Conservation (phyloP, 1,284 basidiomycete genomes). For the Jaminaea rosea region DNA sequence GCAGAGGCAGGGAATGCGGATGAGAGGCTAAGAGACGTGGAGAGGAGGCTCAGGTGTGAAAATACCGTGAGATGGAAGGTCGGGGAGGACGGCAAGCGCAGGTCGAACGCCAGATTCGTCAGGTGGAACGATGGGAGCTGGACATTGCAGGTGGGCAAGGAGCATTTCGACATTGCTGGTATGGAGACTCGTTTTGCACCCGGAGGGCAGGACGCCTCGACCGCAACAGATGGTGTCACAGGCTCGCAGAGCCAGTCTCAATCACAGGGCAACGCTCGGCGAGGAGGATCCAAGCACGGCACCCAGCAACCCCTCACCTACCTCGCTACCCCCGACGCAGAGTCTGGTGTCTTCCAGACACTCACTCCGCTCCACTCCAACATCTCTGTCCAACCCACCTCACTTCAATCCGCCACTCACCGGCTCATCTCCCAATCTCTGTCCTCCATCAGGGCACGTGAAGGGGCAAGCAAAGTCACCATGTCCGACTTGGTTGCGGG, state of each 20-base stretch:
- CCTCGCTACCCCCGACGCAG: not conserved
- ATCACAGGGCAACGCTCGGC: too few species aligned
- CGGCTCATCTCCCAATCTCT: not conserved
- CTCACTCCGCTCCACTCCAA: not conserved
- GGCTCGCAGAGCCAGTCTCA: not conserved
- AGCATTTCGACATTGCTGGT: not conserved
- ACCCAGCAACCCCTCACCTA: not conserved
- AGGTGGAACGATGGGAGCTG: not conserved
- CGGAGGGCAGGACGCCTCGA: not conserved
- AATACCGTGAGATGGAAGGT: not conserved
- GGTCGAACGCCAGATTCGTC: not conserved
- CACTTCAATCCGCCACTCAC: not conserved
- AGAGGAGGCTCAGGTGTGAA: not conserved
- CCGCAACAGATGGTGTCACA: not conserved
- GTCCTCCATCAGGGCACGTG: not conserved
- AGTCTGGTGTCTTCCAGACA: not conserved
- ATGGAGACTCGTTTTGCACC: not conserved
- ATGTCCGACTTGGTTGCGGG: not conserved
- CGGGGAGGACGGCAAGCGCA: not conserved
- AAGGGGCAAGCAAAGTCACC: not conserved
- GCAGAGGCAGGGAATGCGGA: not conserved
- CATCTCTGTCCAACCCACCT: not conserved
- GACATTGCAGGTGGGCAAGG: slow-evolving; percentile 1
- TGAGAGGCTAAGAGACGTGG: not conserved
- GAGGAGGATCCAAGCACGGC: too few species aligned